Percentiles rank a stretch among this genome's conserved stretches.
Evolutionary conservation across 2,329 filamentous ascomycete genomes (phyloP).

Genomic region (Huntiella decipiens): DNA sequence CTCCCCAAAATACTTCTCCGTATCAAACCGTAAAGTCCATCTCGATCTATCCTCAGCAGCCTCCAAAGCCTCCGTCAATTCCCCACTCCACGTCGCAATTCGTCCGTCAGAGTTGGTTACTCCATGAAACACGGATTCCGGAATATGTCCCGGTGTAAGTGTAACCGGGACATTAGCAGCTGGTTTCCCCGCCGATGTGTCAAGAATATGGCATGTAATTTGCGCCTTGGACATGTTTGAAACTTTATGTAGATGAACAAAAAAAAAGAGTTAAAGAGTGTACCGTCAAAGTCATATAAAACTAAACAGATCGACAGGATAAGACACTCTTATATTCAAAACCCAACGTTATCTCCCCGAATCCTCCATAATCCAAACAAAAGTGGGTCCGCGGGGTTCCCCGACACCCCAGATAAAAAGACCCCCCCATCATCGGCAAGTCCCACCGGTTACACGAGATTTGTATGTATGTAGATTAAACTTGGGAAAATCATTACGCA

Average conservation of each 20-base stretch:
- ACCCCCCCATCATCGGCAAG: not conserved
- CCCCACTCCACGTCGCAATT: slow-evolving; percentile 39
- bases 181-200: slow-evolving; percentile 57
- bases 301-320: too few relatives aligned
- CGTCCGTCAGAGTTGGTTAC: slow-evolving; percentile 60
- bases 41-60: slow-evolving; percentile 20
- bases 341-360: not conserved
- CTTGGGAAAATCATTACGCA: not conserved
- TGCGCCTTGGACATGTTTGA: slow-evolving; percentile 29
- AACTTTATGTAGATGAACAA: not conserved
- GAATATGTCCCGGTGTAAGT: slow-evolving; percentile 27
- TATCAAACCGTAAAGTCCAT: slow-evolving; percentile 58
- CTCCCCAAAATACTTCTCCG: slow-evolving; percentile 49
- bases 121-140: slow-evolving; percentile 33
- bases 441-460: too few relatives aligned
- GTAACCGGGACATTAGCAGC: slow-evolving; percentile 47
- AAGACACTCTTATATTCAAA: too few relatives aligned
- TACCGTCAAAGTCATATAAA: not conserved
- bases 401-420: not conserved
- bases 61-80: not conserved
- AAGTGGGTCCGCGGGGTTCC: slow-evolving; percentile 10
- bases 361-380: not conserved
- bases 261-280: not conserved
- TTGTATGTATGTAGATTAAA: too few relatives aligned
- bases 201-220: slow-evolving; percentile 76